Evolutionary conservation across 1,139 yeast species (phyloP), one percentile per base, ranked within the genome.

Genomic region (Debaryomyces sp.): DNA sequence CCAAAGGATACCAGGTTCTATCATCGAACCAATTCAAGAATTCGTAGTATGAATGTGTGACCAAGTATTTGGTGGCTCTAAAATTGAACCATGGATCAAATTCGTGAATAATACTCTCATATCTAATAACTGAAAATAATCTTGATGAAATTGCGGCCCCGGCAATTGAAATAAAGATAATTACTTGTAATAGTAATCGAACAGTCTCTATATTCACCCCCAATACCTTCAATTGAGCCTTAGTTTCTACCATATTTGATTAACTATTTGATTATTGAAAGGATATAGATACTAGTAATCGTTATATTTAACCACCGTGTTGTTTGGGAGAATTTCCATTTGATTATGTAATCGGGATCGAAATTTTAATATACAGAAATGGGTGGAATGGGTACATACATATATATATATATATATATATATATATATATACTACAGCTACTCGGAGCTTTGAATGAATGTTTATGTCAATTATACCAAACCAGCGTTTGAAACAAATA

Each of bases 41-140:
- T 55, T 91, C 94, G 71, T 91, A 87, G 68, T 83, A 92, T 5
- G 95, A 87, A 65, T 91, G 85, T 46, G 82, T 75, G 17, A 90
- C 96, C 57, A 94, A 79, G 68, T 91, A 90, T 67, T 89, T 89
- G 23, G 99, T 89, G 42, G 99, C 99, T 59, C 99, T 77, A 74
- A 83, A 94, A 69, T 94, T 94, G 78, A 95, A 95, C 99, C 99
- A 94, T 33, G 99, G 98, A 71, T 95, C 99, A 65, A 94, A 94
- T 70, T 95, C 99, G 73, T 95, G 99, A 69, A 95, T 95, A 63
- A 95, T 95, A 51, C 95, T 85, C 72, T 95, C 99, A 65, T 91
- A 95, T 57, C 96, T 77, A 50, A 89, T 84, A 49, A 87, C 94
- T 5, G 94, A 80, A 55, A 81, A 82, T 65, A 94, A 77, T 63